A percentile compares a stretch with the other conserved stretches of the same genome.
phyloP scores from a whole-genome alignment of 495 filamentous ascomycete genomes.

The Cercophora samala region DNA sequence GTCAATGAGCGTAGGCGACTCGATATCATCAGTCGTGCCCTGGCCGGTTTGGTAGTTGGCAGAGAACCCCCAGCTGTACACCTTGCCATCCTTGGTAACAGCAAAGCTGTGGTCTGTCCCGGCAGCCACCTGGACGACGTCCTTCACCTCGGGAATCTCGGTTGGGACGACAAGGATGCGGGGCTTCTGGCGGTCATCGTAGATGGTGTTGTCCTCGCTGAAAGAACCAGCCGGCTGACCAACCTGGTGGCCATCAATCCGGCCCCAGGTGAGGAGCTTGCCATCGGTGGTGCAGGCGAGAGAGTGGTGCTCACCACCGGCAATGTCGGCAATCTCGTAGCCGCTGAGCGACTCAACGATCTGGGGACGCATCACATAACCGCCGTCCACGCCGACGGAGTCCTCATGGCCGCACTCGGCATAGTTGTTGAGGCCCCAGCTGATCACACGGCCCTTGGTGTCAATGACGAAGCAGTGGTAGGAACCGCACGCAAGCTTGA shows the following conservation, averaged over 20 bases:
- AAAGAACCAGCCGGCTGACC: conserved; percentile 54
- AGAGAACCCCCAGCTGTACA: conserved; percentile 69
- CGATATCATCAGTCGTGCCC: conserved; percentile 56
- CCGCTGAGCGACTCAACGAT: conserved; percentile 49
- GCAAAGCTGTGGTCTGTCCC: conserved; percentile 61
- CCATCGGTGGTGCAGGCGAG: conserved; percentile 60
- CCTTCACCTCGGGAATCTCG: conserved; percentile 26
- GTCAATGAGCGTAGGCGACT: conserved; percentile 57
- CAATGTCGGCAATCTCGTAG: conserved; percentile 51
- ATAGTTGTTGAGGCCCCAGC: conserved; percentile 88
- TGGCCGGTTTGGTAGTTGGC: conserved; percentile 65
- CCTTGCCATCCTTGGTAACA: conserved; percentile 56
- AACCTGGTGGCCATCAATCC: conserved; percentile 60
- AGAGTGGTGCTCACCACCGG: conserved; percentile 68
- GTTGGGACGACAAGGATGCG: conserved; percentile 58
- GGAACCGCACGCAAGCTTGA: conserved; percentile 57
- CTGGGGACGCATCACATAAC: conserved; percentile 47
- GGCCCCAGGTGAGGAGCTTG: conserved; percentile 65
- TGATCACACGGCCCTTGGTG: conserved; percentile 64
- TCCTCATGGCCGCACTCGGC: conserved; percentile 69
- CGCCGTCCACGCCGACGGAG: conserved; percentile 63
- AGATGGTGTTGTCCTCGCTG: conserved; percentile 54
- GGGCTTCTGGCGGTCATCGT: conserved; percentile 51
- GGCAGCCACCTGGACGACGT: conserved; percentile 41
- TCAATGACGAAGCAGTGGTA: conserved; percentile 77